Percentiles rank a stretch among this genome's conserved stretches.
phyloP scores from a whole-genome alignment of 139 green algal species.

The Picochlorum sp. region DNA sequence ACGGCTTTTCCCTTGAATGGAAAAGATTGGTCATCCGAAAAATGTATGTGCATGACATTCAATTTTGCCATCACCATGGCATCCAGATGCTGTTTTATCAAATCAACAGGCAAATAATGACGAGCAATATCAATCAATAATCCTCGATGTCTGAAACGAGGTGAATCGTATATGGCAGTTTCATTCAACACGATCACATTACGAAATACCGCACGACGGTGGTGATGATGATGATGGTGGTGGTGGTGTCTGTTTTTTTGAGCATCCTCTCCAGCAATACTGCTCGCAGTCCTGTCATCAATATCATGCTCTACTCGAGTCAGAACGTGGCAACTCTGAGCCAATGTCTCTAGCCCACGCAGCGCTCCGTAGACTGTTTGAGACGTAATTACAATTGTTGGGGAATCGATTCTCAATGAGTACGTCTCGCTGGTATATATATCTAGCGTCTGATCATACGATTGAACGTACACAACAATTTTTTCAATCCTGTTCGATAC shows the following conservation, averaged over 20 bases:
- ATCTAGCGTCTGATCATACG: conserved; percentile 29
- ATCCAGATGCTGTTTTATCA: conserved; percentile 34
- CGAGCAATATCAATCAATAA: conserved; percentile 46
- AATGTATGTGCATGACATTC: conserved; percentile 57
- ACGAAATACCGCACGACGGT: not conserved
- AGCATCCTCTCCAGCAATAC: not conserved
- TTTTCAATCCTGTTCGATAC: not conserved
- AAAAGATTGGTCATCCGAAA: conserved; percentile 41
- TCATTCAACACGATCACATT: not conserved
- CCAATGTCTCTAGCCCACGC: conserved; percentile 37
- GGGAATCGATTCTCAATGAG: conserved; percentile 14
- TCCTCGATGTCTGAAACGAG: conserved; percentile 31
- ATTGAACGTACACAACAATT: conserved; percentile 23
- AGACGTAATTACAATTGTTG: conserved; percentile 2
- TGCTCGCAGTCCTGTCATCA: not conserved
- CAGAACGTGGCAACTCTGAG: conserved; percentile 18
- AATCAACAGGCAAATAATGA: conserved; percentile 35
- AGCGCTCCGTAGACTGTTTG: conserved; percentile 36
- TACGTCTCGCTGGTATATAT: conserved; percentile 36
- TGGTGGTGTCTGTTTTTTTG: not conserved
- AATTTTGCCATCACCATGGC: conserved; percentile 45
- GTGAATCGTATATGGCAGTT: not conserved
- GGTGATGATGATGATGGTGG: not conserved
- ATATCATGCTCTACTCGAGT: not conserved
- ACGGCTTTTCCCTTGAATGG: conserved; percentile 7